Evolutionary conservation across 1,284 basidiomycete species (phyloP).

Genomic region (Salmacisia buchloeana): DNA sequence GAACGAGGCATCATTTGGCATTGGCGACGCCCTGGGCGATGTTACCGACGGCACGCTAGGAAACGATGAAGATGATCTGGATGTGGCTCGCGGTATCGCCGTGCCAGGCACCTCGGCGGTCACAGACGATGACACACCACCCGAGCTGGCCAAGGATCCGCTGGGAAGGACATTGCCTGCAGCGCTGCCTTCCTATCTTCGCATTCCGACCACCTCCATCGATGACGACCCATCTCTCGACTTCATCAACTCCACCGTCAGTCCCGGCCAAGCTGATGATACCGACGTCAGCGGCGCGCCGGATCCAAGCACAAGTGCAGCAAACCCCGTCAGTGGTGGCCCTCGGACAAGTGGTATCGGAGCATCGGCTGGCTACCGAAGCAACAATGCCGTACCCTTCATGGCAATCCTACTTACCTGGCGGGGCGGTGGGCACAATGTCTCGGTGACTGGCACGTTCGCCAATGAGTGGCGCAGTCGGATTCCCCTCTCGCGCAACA

Average conservation of each 20-base stretch:
- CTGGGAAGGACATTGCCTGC: conserved; percentile 5
- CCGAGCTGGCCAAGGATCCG: not conserved
- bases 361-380: not conserved
- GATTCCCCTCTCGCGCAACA: conserved; percentile 26
- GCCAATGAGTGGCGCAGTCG: conserved; percentile 59
- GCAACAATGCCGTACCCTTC: conserved; percentile 10
- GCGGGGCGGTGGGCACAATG: conserved; percentile 46
- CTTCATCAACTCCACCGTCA: conserved; percentile 13
- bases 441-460: conserved; percentile 60
- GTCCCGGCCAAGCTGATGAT: conserved; percentile 22
- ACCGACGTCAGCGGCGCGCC: conserved; percentile 22
- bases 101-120: not conserved
- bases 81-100: not conserved
- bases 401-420: conserved; percentile 30
- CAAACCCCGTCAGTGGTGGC: not conserved
- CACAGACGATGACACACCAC: not conserved
- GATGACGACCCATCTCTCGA: conserved; percentile 7
- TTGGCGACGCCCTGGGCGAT: conserved; percentile 11
- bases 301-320: not conserved
- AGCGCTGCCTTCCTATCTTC: conserved; percentile 46
- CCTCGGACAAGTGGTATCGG: not conserved
- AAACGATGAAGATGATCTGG: not conserved
- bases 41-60: not conserved
- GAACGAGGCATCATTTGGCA: conserved; percentile 12
- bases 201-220: conserved; percentile 39